A percentile compares a stretch with the other conserved stretches of the same genome.
These are phyloP conservation scores for Rhododendron ferrugineum DNA, from an alignment of 148 eudicot species.

Conservation along the genomic window DNA sequence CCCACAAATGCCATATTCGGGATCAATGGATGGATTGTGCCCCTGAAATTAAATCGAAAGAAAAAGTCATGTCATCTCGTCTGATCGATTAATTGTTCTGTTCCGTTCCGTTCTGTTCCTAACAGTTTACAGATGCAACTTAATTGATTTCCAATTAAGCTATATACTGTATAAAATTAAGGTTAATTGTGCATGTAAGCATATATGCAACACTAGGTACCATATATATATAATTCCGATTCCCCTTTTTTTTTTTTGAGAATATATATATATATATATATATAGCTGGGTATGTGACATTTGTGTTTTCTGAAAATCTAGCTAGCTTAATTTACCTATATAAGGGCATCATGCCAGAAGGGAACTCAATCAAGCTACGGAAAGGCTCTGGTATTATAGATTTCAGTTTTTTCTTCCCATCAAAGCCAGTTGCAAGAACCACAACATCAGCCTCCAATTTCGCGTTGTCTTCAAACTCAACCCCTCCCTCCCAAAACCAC, in stretches of 20 bases:
- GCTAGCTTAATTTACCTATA: slow-evolving; percentile 63
- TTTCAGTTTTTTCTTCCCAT: slow-evolving; percentile 68
- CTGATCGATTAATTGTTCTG: background rate
- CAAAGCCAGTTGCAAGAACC: slow-evolving; percentile 80
- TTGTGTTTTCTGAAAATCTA: background rate
- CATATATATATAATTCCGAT: no score
- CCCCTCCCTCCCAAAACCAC: slow-evolving; percentile 76
- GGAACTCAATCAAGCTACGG: slow-evolving; percentile 51
- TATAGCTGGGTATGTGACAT: background rate
- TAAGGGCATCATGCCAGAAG: slow-evolving; percentile 74
- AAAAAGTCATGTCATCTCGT: background rate
- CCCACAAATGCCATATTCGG: slow-evolving; percentile 98
- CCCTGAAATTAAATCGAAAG: slow-evolving; percentile 31
- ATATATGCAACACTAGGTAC: no score
- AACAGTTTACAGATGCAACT: background rate
- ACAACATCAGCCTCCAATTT: slow-evolving; percentile 78
- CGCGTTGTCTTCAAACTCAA: slow-evolving; percentile 60
- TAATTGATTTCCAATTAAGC: background rate
- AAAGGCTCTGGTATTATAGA: slow-evolving; percentile 70
- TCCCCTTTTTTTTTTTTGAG: no score
- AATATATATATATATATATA: no score
- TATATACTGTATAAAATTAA: no score
- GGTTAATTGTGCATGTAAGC: no score
- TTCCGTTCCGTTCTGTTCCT: no score
- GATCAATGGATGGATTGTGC: slow-evolving; percentile 83